phyloP scores from a whole-genome alignment of 768 basidiomycete genomes.

The Gymnopilus junonius region DNA sequence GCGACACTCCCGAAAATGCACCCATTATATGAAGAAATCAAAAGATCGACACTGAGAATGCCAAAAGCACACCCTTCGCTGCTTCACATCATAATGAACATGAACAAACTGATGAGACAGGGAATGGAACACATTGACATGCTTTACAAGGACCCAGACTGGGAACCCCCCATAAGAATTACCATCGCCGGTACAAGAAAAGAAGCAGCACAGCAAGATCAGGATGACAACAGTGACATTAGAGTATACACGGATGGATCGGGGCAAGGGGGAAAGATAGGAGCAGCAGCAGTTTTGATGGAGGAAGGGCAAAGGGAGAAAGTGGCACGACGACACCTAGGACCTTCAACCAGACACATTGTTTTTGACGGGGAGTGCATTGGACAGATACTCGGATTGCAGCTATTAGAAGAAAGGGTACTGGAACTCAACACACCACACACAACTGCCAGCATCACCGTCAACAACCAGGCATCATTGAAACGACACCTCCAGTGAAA shows the following conservation, averaged over 20 bases:
- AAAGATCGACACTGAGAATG: not conserved
- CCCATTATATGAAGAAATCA: constrained; percentile 15
- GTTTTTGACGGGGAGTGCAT: constrained; percentile 16
- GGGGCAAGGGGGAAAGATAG: constrained; percentile 7
- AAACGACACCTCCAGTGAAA: not conserved
- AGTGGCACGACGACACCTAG: constrained; percentile 4
- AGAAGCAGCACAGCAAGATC: not conserved
- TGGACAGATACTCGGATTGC: constrained; percentile 9
- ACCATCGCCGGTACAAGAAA: not conserved
- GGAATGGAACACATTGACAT: constrained; percentile 20
- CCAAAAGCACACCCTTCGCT: constrained; percentile 21
- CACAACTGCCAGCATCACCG: not conserved
- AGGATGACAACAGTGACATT: constrained; percentile 4
- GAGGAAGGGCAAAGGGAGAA: not conserved
- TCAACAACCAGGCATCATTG: constrained; percentile 15
- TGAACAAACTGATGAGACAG: not conserved
- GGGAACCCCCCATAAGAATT: not conserved
- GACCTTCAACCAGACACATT: constrained; percentile 3
- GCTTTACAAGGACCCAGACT: not conserved
- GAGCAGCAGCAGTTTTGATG: constrained; percentile 16
- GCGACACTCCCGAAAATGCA: constrained; percentile 21
- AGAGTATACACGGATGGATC: constrained; percentile 24
- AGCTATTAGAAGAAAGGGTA: not conserved
- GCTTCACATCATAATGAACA: constrained; percentile 23
- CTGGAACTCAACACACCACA: not conserved